Evolutionary conservation across 306 rosid genomes (phyloP).

Genomic region (Hippophae tibetana): DNA sequence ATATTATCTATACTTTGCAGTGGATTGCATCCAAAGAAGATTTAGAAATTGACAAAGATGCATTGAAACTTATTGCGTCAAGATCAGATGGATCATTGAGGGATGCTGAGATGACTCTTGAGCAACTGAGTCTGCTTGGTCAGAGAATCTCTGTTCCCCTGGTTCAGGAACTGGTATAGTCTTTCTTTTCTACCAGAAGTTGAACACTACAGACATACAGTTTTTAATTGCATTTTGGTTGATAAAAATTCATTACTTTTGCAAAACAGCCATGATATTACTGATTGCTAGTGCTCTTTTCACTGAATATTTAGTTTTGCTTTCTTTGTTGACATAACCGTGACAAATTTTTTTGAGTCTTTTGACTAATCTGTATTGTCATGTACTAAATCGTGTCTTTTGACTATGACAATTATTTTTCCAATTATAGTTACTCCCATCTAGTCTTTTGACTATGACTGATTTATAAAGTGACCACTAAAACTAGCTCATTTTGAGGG

Average conservation of each 20-base stretch:
- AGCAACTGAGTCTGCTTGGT: constrained; percentile 95
- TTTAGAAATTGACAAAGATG: constrained; percentile 87
- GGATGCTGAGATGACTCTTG: constrained; percentile 99
- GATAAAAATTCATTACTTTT: not conserved
- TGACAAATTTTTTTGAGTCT: too few species aligned
- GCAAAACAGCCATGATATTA: too few species aligned
- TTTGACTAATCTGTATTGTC: too few species aligned
- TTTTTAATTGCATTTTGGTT: not conserved
- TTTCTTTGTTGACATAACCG: too few species aligned
- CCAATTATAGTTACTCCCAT: too few species aligned
- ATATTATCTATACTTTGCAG: constrained; percentile 68
- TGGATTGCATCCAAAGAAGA: constrained; percentile 75
- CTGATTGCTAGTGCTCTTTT: too few species aligned
- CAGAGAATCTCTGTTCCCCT: constrained; percentile 86
- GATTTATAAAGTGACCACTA: too few species aligned
- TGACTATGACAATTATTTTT: too few species aligned
- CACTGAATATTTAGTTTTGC: too few species aligned
- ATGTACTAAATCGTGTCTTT: too few species aligned
- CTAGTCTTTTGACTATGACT: too few species aligned
- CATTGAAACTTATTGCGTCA: constrained; percentile 87
- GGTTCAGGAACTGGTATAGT: constrained; percentile 86
- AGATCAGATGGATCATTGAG: constrained; percentile 93
- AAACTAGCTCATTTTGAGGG: too few species aligned
- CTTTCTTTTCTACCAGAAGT: constrained; percentile 7
- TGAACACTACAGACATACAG: not conserved